Evolutionary conservation across 2,329 filamentous ascomycete genomes (phyloP).

Genomic region (Bertia moriformis): DNA sequence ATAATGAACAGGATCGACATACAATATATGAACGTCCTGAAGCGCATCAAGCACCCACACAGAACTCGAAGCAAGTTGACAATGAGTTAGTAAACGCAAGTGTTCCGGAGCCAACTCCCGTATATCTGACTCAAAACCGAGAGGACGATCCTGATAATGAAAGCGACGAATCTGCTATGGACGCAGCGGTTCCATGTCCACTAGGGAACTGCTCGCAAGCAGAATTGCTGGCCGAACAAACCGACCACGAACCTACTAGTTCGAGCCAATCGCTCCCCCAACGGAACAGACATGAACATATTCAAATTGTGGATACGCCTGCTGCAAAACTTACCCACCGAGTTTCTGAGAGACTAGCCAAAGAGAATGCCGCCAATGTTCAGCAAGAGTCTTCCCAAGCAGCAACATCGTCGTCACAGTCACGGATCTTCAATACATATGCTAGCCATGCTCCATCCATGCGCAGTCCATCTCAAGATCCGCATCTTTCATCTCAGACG

Average conservation of each 20-base stretch:
- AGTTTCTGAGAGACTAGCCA: background rate
- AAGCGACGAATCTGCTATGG: background rate
- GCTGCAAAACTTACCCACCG: background rate
- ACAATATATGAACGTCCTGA: no score
- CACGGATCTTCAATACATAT: conserved; percentile 16
- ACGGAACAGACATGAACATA: background rate
- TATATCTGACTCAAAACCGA: no score
- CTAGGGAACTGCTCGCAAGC: no score
- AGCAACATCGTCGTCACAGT: conserved; percentile 15
- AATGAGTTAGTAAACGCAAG: no score
- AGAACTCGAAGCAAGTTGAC: no score
- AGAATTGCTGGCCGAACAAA: background rate
- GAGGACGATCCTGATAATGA: no score
- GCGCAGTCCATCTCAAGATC: conserved; percentile 1
- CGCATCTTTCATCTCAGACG: background rate
- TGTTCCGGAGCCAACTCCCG: no score
- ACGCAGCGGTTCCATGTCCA: background rate
- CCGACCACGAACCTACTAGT: background rate
- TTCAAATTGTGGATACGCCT: background rate
- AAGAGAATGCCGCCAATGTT: conserved; percentile 7
- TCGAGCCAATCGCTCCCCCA: background rate
- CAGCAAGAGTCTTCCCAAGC: conserved; percentile 8
- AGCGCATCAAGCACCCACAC: no score
- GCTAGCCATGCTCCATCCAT: conserved; percentile 9
- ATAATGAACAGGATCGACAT: no score